Conservation (phyloP, 176 grass and related monocot genomes). For the Avena sativa region DNA sequence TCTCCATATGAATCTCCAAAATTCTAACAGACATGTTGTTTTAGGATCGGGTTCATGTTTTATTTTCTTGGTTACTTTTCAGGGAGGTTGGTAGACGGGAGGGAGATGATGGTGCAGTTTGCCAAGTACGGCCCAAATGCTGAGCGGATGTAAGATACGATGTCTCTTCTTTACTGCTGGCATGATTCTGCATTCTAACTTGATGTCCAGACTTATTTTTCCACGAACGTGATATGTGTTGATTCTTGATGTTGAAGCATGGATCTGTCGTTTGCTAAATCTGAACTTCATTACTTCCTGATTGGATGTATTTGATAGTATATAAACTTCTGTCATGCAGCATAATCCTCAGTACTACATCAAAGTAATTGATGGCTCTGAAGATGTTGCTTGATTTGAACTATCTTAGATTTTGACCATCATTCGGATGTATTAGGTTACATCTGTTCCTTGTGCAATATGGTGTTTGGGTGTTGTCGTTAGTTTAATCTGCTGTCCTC, state of each 20-base stretch:
- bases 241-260: background rate
- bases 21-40: background rate
- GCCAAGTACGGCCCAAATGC: conserved; percentile 97
- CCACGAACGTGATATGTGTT: background rate
- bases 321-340: background rate
- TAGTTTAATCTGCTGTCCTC: background rate
- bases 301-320: background rate
- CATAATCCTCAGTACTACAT: background rate
- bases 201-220: background rate
- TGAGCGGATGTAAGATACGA: conserved; percentile 82
- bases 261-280: background rate
- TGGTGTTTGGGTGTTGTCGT: background rate
- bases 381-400: background rate
- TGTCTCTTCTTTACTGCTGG: background rate
- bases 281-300: background rate
- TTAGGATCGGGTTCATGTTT: background rate
- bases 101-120: conserved; percentile 99
- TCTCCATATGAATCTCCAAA: background rate
- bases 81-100: conserved; percentile 88
- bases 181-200: background rate
- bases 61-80: conserved; percentile 23
- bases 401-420: background rate
- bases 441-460: background rate
- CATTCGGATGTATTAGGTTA: background rate
- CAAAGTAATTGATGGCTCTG: background rate